Percentiles rank a stretch among this genome's conserved stretches.
phyloP scores from a whole-genome alignment of 805 yeast genomes.

The Candida golubevii region DNA sequence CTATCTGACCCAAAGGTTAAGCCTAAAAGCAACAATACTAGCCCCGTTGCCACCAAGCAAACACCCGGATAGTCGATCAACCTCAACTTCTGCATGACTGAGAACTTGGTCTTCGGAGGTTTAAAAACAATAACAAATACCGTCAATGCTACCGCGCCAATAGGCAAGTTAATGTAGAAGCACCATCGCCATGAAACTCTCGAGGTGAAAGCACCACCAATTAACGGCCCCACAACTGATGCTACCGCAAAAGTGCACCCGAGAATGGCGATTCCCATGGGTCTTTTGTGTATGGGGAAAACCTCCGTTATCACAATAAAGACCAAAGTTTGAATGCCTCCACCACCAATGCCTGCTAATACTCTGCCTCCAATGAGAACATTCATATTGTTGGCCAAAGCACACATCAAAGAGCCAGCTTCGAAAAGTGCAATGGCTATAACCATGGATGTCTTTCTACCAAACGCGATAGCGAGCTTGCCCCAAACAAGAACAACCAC shows the following conservation, averaged over 20 bases:
- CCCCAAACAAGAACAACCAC: conserved; percentile 37
- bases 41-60: conserved; percentile 17
- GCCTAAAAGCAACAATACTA: conserved; percentile 22
- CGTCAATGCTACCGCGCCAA: conserved; percentile 20
- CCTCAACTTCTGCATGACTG: conserved; percentile 13
- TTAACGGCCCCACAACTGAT: conserved; percentile 23
- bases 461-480: conserved; percentile 32
- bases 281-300: conserved; percentile 26
- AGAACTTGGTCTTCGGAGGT: conserved; percentile 17
- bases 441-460: conserved; percentile 30
- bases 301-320: conserved; percentile 31
- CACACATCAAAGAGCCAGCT: conserved; percentile 36
- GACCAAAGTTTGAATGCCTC: conserved; percentile 28
- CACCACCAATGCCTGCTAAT: conserved; percentile 36
- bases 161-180: conserved; percentile 25
- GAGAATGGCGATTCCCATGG: conserved; percentile 20
- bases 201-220: conserved; percentile 25
- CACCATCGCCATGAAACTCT: conserved; percentile 27
- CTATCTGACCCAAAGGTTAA: conserved; percentile 22
- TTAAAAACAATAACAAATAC: conserved; percentile 18
- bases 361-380: conserved; percentile 40
- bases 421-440: conserved; percentile 25
- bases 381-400: conserved; percentile 33
- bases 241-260: conserved; percentile 21
- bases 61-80: conserved; percentile 21